A percentile compares a stretch with the other conserved stretches of the same genome.
phyloP scores from a whole-genome alignment of 306 rosid species.

The Dryas alaskensis region DNA sequence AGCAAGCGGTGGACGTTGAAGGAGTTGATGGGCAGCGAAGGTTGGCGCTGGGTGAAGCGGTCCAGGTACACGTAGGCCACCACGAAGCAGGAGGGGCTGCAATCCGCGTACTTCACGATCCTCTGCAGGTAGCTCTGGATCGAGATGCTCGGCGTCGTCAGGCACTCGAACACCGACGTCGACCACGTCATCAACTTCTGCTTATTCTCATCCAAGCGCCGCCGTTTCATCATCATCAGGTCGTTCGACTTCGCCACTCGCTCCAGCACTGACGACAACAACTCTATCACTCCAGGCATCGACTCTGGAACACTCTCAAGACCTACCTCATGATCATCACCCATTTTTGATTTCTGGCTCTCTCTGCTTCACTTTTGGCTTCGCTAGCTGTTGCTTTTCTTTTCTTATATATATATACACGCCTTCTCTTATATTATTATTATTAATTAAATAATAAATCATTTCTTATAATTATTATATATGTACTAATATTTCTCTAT shows the following conservation, averaged over 20 bases:
- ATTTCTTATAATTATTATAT: not conserved
- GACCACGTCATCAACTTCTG: no score
- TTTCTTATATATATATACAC: not conserved
- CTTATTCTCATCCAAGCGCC: not conserved
- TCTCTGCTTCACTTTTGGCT: not conserved
- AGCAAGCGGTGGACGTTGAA: constrained; percentile 82
- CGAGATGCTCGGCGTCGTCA: constrained; percentile 64
- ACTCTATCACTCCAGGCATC: constrained; percentile 58
- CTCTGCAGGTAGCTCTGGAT: constrained; percentile 68
- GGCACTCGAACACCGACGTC: constrained; percentile 70
- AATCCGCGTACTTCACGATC: constrained; percentile 83
- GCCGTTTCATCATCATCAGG: constrained; percentile 25
- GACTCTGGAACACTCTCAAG: constrained; percentile 26
- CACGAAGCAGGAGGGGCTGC: constrained; percentile 80
- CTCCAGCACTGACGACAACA: constrained; percentile 64
- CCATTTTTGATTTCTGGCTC: constrained; percentile 33
- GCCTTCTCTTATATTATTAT: not conserved
- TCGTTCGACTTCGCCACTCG: constrained; percentile 66
- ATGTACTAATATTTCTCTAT: not conserved
- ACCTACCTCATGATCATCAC: constrained; percentile 41
- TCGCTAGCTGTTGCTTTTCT: not conserved
- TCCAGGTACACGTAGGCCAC: constrained; percentile 86
- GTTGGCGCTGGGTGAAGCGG: constrained; percentile 71
- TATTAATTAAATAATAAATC: not conserved
- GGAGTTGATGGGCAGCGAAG: constrained; percentile 58